Evolutionary conservation across 352 stramenopile species (phyloP).

Genomic region (Pythium volutum): DNA sequence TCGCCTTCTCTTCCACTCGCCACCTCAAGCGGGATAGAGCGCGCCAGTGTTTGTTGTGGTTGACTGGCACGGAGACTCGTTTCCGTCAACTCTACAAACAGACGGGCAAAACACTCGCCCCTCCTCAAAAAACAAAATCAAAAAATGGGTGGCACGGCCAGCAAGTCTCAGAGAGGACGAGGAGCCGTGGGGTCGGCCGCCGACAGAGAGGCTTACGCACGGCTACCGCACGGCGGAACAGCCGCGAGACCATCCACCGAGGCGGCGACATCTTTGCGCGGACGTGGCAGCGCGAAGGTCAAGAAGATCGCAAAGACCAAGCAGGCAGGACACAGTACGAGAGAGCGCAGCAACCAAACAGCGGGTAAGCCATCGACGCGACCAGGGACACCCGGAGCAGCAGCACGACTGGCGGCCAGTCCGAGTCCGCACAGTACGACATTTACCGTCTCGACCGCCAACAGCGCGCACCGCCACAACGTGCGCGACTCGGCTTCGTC

Average conservation of each 20-base stretch:
- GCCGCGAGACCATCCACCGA: not conserved
- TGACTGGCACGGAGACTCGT: no score
- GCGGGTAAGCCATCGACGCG: not conserved
- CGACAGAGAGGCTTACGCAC: slow-evolving; percentile 8
- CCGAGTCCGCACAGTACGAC: slow-evolving; percentile 10
- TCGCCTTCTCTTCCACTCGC: not conserved
- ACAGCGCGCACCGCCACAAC: not conserved
- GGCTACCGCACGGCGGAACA: slow-evolving; percentile 6
- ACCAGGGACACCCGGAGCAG: slow-evolving; percentile 1
- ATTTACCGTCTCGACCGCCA: slow-evolving; percentile 9
- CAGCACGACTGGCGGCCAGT: not conserved
- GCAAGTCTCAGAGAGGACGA: not conserved
- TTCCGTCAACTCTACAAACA: not conserved
- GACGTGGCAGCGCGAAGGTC: not conserved
- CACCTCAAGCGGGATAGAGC: slow-evolving; percentile 1
- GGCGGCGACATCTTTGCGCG: not conserved
- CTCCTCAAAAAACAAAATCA: not conserved
- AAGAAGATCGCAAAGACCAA: not conserved
- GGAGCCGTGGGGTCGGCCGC: not conserved
- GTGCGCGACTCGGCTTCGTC: not conserved
- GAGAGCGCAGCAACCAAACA: not conserved
- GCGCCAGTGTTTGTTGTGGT: no score
- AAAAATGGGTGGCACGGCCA: slow-evolving; percentile 12
- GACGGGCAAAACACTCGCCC: not conserved
- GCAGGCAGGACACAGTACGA: not conserved